Conservation (phyloP, 2,329 filamentous ascomycete species). For the Alternaria sp. region DNA sequence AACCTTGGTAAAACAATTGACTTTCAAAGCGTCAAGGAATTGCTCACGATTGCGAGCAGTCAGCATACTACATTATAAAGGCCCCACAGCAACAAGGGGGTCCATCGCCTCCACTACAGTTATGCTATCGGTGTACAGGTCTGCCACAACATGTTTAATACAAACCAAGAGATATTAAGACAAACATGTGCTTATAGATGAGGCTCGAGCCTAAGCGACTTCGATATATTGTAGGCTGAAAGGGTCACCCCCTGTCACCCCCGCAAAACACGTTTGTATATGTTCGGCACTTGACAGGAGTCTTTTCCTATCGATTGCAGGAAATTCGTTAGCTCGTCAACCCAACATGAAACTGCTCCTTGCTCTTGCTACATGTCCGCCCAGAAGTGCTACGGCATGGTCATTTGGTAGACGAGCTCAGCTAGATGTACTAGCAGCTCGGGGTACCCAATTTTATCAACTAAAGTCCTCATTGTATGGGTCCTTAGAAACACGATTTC, state of each 20-base stretch:
- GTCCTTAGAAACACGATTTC: not conserved
- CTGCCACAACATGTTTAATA: not conserved
- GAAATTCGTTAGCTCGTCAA: not conserved
- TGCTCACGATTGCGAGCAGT: not conserved
- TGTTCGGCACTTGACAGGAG: conserved; percentile 10
- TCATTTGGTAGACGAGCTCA: conserved; percentile 26
- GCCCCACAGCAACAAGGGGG: not conserved
- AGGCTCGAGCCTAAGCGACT: conserved; percentile 7
- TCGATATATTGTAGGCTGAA: conserved; percentile 22
- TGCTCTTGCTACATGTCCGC: conserved; percentile 26
- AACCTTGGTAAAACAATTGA: not conserved
- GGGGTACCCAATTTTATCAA: conserved; percentile 34
- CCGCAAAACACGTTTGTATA: conserved; percentile 6
- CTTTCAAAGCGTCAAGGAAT: not conserved
- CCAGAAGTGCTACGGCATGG: conserved; percentile 29
- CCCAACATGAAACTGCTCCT: conserved; percentile 35
- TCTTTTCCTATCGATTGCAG: not conserved
- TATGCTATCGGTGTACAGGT: not conserved
- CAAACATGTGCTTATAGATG: conserved; percentile 9
- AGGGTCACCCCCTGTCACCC: conserved; percentile 18
- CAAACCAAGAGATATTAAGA: conserved; percentile 16
- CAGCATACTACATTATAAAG: not conserved
- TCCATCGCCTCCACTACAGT: not conserved
- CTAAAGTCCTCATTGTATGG: conserved; percentile 34
- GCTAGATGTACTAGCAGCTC: conserved; percentile 28